Conservation (phyloP, 2,329 filamentous ascomycete species). For the Ilyonectria destructans region DNA sequence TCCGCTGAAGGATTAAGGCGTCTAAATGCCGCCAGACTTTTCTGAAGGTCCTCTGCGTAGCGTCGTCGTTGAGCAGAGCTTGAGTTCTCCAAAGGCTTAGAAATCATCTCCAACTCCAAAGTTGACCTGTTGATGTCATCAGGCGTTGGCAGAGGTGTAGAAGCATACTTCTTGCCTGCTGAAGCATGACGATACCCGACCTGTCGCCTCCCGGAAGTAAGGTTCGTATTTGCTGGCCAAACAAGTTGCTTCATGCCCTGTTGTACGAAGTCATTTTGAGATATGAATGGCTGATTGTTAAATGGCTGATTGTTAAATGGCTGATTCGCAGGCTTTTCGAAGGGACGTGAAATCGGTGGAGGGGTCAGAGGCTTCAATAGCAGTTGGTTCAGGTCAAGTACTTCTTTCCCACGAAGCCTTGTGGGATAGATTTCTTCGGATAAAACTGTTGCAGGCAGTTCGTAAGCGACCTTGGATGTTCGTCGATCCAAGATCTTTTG, state of each 20-base stretch:
- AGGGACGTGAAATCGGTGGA: not conserved
- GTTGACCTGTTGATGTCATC: constrained; percentile 22
- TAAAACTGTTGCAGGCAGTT: constrained; percentile 23
- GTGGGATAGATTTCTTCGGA: constrained; percentile 38
- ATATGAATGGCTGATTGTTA: constrained; percentile 7
- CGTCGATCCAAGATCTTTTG: constrained; percentile 42
- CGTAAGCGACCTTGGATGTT: constrained; percentile 32
- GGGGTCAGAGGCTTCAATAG: constrained; percentile 33
- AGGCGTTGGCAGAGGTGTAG: constrained; percentile 20
- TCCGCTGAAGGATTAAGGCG: constrained; percentile 20
- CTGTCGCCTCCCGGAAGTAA: not conserved
- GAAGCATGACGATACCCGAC: not conserved
- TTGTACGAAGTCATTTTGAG: constrained; percentile 16
- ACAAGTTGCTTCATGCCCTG: constrained; percentile 4
- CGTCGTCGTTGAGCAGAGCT: constrained; percentile 38
- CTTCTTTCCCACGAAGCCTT: constrained; percentile 42
- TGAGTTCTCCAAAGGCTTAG: constrained; percentile 27
- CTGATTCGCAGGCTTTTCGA: too few species aligned
- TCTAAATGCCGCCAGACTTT: constrained; percentile 42
- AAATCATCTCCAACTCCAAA: constrained; percentile 31
- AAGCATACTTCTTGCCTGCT: not conserved
- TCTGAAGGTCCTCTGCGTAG: constrained; percentile 42
- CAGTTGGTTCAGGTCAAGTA: constrained; percentile 37
- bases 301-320: too few species aligned
- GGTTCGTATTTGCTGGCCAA: constrained; percentile 21